Evolutionary conservation across 768 basidiomycete genomes (phyloP), one percentile per base, ranked within the genome.

Genomic region (Asterophora lycoperdoides): DNA sequence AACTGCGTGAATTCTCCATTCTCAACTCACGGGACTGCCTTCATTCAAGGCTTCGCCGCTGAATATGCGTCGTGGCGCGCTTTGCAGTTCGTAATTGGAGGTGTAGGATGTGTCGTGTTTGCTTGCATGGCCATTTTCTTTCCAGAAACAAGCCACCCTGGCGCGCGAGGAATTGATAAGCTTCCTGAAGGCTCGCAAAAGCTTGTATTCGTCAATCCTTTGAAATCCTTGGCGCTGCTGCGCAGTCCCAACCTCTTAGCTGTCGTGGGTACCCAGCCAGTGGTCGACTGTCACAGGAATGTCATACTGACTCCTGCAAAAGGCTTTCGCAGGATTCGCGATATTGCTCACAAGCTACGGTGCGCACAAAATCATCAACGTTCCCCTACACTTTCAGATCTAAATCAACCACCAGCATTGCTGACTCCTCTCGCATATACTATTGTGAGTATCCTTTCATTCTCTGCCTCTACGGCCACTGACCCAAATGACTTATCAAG

Each of bases 61-160:
- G 68, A 83, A 44, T 84, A 83, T 53, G 73, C 72, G 29, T 86
- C 85, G 0, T 89, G 86, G 85, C 74, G 86, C 0, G 52, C 71
- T 3, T 76, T 84, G 62, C 84, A 88, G 57, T 58, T 64, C 7
- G 56, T 57, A 0, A 49, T 87, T 1, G 76, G 74, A 2, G 32
- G 69, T 0, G 60, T 67, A 33, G 76, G 74, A 2, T 32, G 76
- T 0, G 11, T 72, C 1, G 65, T 69, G 1, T 68, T 78, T 30
- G 6, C 73, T 5, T 51, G 67, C 5, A 68, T 85, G 28, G 41
- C 60, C 1, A 35, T 74, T 3, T 72, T 72, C 44, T 72, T 85
- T n/a, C 85, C 84, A 0, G 86, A 88, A 56, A 87, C 85, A 2
- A 78, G 75, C 42, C 80, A 83, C 55, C 84, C 85, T 1, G 75